phyloP scores from a whole-genome alignment of 2,329 filamentous ascomycete species.

The Zymoseptoria pseudotritici region DNA sequence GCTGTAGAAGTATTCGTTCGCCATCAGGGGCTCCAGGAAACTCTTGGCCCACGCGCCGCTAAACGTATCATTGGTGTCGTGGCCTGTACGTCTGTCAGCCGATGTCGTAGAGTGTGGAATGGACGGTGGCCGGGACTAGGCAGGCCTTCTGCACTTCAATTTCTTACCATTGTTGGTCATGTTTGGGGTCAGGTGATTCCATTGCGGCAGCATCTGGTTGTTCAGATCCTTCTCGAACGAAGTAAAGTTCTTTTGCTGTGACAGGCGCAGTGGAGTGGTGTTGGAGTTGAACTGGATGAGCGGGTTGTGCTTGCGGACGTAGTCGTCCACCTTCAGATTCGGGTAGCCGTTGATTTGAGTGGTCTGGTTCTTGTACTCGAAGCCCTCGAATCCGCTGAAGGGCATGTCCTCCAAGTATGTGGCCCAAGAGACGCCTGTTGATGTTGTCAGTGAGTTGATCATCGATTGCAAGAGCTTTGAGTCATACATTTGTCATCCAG shows the following conservation, averaged over 20 bases:
- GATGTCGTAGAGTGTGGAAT: no score
- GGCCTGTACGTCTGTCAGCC: slow-evolving; percentile 31
- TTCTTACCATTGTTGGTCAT: slow-evolving; percentile 58
- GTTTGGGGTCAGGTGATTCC: slow-evolving; percentile 61
- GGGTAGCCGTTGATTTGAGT: slow-evolving; percentile 29
- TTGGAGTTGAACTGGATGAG: slow-evolving; percentile 59
- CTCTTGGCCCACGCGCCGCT: slow-evolving; percentile 59
- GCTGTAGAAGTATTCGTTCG: slow-evolving; percentile 63
- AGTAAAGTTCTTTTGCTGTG: slow-evolving; percentile 66
- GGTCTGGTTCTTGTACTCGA: slow-evolving; percentile 54
- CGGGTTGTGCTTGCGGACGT: slow-evolving; percentile 67
- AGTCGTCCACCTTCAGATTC: slow-evolving; percentile 56
- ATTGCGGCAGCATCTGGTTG: slow-evolving; percentile 60
- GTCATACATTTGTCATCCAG: slow-evolving; percentile 30
- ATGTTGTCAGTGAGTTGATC: neutral
- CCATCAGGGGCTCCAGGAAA: slow-evolving; percentile 64
- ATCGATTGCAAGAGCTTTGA: neutral
- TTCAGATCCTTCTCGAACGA: slow-evolving; percentile 61
- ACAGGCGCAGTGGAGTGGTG: slow-evolving; percentile 51
- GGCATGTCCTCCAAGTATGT: slow-evolving; percentile 74
- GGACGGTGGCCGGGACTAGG: no score
- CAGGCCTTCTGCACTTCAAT: no score
- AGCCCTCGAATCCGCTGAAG: slow-evolving; percentile 64
- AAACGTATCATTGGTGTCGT: slow-evolving; percentile 56
- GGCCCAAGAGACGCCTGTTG: slow-evolving; percentile 38